A percentile compares a stretch with the other conserved stretches of the same genome.
Conservation (phyloP, 1,139 yeast species). For the Suhomyces coccinellae region DNA sequence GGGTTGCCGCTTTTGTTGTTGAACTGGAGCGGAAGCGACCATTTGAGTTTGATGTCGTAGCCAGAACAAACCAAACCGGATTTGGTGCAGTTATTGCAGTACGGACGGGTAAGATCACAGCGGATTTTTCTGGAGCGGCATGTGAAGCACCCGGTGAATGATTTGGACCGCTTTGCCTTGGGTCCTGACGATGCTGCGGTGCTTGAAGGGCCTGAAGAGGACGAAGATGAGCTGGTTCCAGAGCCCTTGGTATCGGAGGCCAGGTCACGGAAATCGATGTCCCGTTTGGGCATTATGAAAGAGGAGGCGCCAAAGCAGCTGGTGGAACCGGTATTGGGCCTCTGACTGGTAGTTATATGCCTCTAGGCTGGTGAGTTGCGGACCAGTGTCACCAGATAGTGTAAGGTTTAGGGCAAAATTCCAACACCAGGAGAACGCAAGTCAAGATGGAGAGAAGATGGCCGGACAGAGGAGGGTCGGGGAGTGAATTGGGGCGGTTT, state of each 20-base stretch:
- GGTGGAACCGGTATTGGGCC: too few relatives aligned
- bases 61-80: constrained; percentile 72
- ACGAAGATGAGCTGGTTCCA: background rate
- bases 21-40: constrained; percentile 64
- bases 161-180: constrained; percentile 32
- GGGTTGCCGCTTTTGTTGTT: constrained; percentile 33
- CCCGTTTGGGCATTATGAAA: background rate
- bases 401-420: too few relatives aligned
- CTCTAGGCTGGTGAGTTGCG: too few relatives aligned
- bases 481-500: background rate
- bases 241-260: background rate
- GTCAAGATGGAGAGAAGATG: too few relatives aligned
- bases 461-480: background rate
- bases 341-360: too few relatives aligned
- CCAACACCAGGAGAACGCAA: too few relatives aligned
- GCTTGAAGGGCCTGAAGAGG: background rate
- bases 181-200: background rate
- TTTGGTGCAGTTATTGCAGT: constrained; percentile 43
- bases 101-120: constrained; percentile 48
- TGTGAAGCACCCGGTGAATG: constrained; percentile 54
- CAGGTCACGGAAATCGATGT: background rate
- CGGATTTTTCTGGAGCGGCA: constrained; percentile 51
- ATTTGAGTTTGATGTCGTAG: constrained; percentile 74
- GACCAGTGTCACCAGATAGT: too few relatives aligned
- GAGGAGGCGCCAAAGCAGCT: background rate